Evolutionary conservation across 2,329 filamentous ascomycete genomes (phyloP).

Genomic region (Cadophora gregata): DNA sequence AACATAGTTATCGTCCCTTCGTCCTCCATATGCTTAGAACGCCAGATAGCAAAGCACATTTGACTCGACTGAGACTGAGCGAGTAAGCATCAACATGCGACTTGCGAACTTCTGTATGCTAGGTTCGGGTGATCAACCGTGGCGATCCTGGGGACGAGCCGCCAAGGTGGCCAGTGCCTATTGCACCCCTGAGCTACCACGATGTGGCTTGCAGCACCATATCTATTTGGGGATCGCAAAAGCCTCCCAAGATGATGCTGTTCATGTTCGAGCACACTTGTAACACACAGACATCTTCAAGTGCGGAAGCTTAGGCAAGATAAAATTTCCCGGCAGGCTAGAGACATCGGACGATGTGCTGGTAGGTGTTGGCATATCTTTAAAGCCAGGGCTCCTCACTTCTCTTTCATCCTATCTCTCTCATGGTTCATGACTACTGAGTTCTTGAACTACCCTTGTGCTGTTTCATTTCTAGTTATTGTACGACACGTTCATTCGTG

Average conservation of each 20-base stretch:
- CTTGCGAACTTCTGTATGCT: too few relatives aligned
- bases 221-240: not conserved
- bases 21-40: not conserved
- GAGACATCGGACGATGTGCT: not conserved
- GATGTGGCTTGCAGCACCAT: not conserved
- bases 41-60: not conserved
- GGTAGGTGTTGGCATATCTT: not conserved
- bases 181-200: not conserved
- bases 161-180: not conserved
- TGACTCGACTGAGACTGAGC: not conserved
- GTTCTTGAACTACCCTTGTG: not conserved
- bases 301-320: not conserved
- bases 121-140: slow-evolving; percentile 1
- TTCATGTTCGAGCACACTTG: not conserved
- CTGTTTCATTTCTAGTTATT: not conserved
- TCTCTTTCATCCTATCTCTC: not conserved
- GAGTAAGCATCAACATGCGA: not conserved
- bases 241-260: not conserved
- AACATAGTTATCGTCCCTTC: not conserved
- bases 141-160: not conserved
- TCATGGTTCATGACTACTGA: not conserved
- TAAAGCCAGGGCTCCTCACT: not conserved
- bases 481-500: slow-evolving; percentile 27
- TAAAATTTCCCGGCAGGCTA: not conserved
- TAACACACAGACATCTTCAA: not conserved